Conservation (phyloP, 164 flowering plant species). For the Kalanchoe fedtschenkoi region DNA sequence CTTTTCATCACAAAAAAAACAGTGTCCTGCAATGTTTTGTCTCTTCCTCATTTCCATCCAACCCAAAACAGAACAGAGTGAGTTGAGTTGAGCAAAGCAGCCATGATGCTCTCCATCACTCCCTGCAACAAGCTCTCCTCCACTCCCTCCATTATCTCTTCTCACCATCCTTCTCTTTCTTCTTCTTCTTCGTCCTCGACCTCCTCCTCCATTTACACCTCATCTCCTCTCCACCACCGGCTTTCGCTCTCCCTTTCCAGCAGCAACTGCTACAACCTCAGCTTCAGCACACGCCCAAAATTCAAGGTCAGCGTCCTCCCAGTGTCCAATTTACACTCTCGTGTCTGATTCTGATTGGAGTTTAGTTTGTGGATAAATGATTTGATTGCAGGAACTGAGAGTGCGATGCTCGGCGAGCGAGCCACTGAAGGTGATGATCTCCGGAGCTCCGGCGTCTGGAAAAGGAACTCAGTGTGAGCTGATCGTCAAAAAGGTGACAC, state of each 20-base stretch:
- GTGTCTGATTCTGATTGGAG: no score
- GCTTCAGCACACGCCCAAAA: background rate
- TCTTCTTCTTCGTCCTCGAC: conserved; percentile 12
- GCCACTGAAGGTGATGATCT: conserved; percentile 79
- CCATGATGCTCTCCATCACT: background rate
- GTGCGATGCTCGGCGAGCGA: conserved; percentile 29
- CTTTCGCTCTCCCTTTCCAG: conserved; percentile 13
- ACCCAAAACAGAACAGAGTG: background rate
- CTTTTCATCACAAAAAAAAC: background rate
- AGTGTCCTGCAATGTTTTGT: background rate
- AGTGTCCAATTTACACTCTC: background rate
- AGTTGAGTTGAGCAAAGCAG: background rate
- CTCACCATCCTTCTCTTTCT: conserved; percentile 13
- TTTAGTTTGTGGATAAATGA: background rate
- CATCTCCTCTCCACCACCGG: conserved; percentile 6
- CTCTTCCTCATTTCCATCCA: background rate
- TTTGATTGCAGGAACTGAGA: conserved; percentile 23
- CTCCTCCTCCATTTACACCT: conserved; percentile 7
- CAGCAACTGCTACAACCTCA: conserved; percentile 5
- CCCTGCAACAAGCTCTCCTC: conserved; percentile 5
- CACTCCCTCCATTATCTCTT: conserved; percentile 15
- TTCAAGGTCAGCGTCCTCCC: conserved; percentile 3
- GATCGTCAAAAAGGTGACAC: conserved; percentile 63
- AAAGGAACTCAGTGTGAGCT: conserved; percentile 85
- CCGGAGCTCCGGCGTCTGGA: conserved; percentile 87